Percentiles rank a stretch among this genome's conserved stretches.
Evolutionary conservation across 2,329 filamentous ascomycete species (phyloP).

Genomic region (Bipolaris oryzae): DNA sequence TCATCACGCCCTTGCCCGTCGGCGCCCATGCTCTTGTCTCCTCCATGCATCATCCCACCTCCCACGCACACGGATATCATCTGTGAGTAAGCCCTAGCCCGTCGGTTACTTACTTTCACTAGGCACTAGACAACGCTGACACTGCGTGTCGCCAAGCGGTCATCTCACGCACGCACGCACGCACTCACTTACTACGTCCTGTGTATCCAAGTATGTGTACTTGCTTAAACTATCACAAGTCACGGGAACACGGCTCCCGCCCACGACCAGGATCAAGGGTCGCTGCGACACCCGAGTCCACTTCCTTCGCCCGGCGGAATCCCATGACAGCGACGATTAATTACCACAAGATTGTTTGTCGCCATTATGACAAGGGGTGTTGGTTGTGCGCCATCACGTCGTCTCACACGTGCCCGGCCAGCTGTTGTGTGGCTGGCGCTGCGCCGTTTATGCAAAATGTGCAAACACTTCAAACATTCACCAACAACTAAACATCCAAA

Average conservation of each 20-base stretch:
- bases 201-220: too few species aligned
- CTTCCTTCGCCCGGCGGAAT: not conserved
- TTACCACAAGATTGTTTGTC: not conserved
- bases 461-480: not conserved
- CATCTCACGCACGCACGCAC: too few species aligned
- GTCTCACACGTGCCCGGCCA: not conserved
- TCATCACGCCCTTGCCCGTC: constrained; percentile 6
- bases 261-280: not conserved
- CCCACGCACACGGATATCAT: too few species aligned
- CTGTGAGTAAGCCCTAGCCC: too few species aligned
- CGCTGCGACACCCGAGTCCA: not conserved
- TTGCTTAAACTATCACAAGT: not conserved
- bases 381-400: not conserved
- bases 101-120: not conserved
- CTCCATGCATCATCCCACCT: not conserved
- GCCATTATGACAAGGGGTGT: not conserved
- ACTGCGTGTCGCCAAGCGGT: not conserved
- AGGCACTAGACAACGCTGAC: not conserved
- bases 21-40: not conserved
- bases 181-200: too few species aligned
- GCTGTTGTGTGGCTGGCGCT: not conserved
- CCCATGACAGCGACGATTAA: not conserved
- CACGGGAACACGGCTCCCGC: constrained; percentile 1
- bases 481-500: not conserved
- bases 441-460: constrained; percentile 1